Conservation (phyloP, 345 rosid species). For the Eucalyptus shirleyi region DNA sequence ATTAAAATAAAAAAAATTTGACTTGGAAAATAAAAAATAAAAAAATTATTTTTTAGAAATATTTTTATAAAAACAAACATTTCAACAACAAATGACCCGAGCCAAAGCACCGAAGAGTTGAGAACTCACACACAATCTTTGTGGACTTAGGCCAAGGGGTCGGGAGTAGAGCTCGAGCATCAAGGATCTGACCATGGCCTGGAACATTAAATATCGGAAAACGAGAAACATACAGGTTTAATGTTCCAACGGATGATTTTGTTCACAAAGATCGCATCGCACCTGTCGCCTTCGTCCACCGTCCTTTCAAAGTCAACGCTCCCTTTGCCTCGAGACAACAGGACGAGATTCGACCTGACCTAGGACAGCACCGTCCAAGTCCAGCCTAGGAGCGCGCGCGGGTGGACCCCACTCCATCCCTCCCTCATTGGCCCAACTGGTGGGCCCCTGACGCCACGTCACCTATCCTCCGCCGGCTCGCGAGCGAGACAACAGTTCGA, state of each 20-base stretch:
- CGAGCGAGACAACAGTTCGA: background rate
- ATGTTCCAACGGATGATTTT: background rate
- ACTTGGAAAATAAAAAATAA: no score
- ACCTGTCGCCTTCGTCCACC: background rate
- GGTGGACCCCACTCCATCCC: background rate
- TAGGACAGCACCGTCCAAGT: background rate
- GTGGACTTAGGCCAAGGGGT: no score
- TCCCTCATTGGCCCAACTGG: background rate
- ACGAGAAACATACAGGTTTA: background rate
- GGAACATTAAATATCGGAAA: no score
- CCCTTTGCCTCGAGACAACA: background rate
- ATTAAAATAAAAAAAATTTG: no score
- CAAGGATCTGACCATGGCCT: background rate
- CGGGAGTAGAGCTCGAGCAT: accelerated
- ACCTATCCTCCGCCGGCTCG: background rate
- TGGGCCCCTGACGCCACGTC: background rate
- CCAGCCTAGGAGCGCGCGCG: background rate
- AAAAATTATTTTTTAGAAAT: accelerated
- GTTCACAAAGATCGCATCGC: background rate
- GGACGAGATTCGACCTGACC: background rate
- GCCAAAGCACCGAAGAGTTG: accelerated
- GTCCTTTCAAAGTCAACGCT: background rate
- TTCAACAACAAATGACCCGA: no score
- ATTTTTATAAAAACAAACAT: no score
- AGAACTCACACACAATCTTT: no score